phyloP scores from a whole-genome alignment of 2,329 filamentous ascomycete species.

The Aspergillus pseudonomiae region DNA sequence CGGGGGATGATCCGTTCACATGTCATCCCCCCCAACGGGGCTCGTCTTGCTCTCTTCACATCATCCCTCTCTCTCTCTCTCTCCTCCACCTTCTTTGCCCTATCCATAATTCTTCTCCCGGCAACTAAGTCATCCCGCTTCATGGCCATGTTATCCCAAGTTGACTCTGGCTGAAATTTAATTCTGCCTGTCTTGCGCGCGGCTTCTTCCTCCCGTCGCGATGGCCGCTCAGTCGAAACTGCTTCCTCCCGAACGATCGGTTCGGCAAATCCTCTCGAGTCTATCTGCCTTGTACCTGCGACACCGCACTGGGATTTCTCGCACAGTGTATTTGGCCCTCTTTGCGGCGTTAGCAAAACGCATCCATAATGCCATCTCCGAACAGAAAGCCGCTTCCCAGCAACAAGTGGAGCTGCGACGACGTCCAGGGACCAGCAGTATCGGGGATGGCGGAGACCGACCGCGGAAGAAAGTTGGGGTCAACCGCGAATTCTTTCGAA shows the following conservation, averaged over 20 bases:
- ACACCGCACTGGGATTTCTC: constrained; percentile 80
- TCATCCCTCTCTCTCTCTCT: not conserved
- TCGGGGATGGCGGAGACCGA: constrained; percentile 34
- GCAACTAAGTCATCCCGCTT: not conserved
- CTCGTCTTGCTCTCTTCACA: not conserved
- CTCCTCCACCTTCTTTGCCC: not conserved
- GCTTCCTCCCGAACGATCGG: constrained; percentile 63
- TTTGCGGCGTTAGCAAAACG: constrained; percentile 81
- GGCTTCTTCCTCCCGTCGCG: constrained; percentile 19
- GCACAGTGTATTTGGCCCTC: constrained; percentile 80
- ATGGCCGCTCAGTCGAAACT: constrained; percentile 81
- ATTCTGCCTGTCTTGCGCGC: constrained; percentile 13
- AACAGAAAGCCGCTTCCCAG: constrained; percentile 82
- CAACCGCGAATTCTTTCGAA: constrained; percentile 83
- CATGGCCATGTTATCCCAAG: constrained; percentile 25
- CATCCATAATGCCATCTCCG: constrained; percentile 85
- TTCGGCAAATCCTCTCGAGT: constrained; percentile 67
- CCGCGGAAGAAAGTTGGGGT: constrained; percentile 81
- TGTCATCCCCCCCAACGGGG: constrained; percentile 13
- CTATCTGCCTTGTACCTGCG: constrained; percentile 74
- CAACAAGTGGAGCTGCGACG: constrained; percentile 65
- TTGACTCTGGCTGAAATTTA: constrained; percentile 25
- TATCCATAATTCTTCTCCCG: not conserved
- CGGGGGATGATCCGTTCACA: constrained; percentile 20
- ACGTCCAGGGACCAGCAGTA: constrained; percentile 51